These are phyloP conservation scores for Russula sp. DNA, from an alignment of 768 basidiomycete species.

Conservation along the genomic window DNA sequence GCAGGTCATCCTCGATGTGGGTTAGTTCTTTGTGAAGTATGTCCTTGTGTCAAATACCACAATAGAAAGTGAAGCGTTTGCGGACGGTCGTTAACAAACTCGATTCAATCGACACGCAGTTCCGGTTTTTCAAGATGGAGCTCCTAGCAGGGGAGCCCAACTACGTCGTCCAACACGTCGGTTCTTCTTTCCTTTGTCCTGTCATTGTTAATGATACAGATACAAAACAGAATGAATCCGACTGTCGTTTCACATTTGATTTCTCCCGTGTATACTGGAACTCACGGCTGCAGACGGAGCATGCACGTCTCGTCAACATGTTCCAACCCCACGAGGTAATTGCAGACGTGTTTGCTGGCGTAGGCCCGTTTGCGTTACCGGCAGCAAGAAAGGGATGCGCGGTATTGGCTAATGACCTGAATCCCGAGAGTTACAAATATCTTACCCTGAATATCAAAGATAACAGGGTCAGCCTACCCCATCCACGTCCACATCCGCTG, in stretches of 20 bases:
- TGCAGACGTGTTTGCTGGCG: conserved; percentile 94
- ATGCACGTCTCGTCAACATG: conserved; percentile 72
- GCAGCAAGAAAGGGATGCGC: conserved; percentile 89
- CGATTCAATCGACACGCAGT: conserved; percentile 77
- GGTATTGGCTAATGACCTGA: conserved; percentile 91
- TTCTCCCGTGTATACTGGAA: conserved; percentile 98
- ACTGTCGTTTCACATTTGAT: conserved; percentile 88
- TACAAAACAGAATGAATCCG: conserved; percentile 65
- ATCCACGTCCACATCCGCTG: conserved; percentile 1
- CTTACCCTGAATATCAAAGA: conserved; percentile 64
- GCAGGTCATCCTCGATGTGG: conserved; percentile 85
- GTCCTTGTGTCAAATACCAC: conserved; percentile 1
- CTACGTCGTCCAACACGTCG: conserved; percentile 82
- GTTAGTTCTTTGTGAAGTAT: conserved; percentile 34
- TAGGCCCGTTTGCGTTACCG: conserved; percentile 94
- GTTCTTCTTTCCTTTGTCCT: conserved; percentile 33
- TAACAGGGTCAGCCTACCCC: conserved; percentile 62
- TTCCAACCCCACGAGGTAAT: conserved; percentile 78
- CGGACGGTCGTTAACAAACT: conserved; percentile 95
- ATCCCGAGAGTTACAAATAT: conserved; percentile 83
- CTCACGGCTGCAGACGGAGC: conserved; percentile 89
- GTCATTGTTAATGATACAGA: conserved; percentile 2
- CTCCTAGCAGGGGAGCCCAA: conserved; percentile 87
- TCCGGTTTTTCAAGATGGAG: conserved; percentile 96
- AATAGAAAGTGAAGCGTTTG: conserved; percentile 80